Evolutionary conservation across 2,329 filamentous ascomycete species (phyloP).

Genomic region (Nemania abortiva): DNA sequence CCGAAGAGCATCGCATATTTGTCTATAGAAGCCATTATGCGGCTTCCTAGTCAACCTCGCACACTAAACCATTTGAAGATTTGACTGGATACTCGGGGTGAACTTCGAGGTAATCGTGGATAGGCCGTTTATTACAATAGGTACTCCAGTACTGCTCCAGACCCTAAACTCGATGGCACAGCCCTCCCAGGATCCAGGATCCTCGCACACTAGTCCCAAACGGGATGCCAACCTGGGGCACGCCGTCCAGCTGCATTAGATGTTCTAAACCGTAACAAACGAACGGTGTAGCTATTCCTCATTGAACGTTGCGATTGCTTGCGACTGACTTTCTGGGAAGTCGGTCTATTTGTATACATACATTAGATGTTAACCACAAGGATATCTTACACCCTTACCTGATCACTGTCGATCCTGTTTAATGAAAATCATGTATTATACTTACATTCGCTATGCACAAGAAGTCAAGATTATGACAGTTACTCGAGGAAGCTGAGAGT

Average conservation of each 20-base stretch:
- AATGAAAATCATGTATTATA: neutral
- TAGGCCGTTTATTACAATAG: neutral
- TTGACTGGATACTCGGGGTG: neutral
- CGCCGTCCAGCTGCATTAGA: neutral
- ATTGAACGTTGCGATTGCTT: constrained; percentile 6
- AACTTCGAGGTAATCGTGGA: neutral
- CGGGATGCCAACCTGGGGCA: too few species aligned
- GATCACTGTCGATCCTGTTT: neutral
- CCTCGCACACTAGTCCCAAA: constrained; percentile 30
- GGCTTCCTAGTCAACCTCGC: constrained; percentile 4
- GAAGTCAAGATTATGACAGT: neutral
- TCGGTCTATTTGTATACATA: constrained; percentile 1
- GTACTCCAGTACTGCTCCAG: too few species aligned
- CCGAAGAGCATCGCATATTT: neutral
- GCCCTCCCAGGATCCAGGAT: constrained; percentile 28
- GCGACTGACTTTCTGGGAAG: neutral
- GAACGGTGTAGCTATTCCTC: constrained; percentile 1
- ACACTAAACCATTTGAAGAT: constrained; percentile 26
- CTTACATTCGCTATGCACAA: neutral
- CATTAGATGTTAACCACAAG: constrained; percentile 3
- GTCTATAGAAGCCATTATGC: neutral
- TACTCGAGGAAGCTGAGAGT: neutral
- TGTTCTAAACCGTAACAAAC: neutral
- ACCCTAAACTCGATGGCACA: neutral
- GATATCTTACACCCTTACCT: constrained; percentile 1